Evolutionary conservation across 2,329 filamentous ascomycete genomes (phyloP), one percentile per base, ranked within the genome.

Genomic region (Trichoderma sp.): DNA sequence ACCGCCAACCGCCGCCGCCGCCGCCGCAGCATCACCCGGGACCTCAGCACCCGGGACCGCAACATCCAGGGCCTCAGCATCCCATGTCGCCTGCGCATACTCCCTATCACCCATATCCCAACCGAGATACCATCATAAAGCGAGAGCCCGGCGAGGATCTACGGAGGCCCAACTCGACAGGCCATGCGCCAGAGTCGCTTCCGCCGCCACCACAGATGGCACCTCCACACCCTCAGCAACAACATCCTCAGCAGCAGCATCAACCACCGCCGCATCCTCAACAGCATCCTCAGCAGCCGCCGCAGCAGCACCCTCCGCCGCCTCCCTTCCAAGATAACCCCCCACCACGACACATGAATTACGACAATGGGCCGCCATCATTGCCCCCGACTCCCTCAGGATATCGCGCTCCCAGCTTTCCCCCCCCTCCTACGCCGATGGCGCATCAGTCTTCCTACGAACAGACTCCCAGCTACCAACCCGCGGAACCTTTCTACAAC

Each of bases 121-220:
- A 82, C 12, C 81, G 86, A 77, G 87, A 90, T 32, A 81, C 85
- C 63, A 80, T 84, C 75, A 84, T 90, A 79, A 90, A 90, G 81
- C 83, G 87, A 74, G 88, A 90, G 73, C 82, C 84, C 53, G 81
- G 79, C 72, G 86, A 88, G 72, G 85, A 88, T 72, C 79, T 84
- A 73, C 84, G 86, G 73, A 82, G 86, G 69, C 84, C 85, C n/a
- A 86, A 82, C 77, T 88, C 87, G 70, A 87, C 85, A 39, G 85
- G 84, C 72, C 83, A 83, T 80, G 79, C 79, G 73, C 79, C 79
- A 62, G 81, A 82, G 50, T 75, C 76, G 57, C 73, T 79, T 55
- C 76, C 78, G 58, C 80, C 79, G 65, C 75, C 77, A 65, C 75
- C 78, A 30, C 81, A 81, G 72, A 73, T 76, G 30, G 76, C 79